phyloP scores from a whole-genome alignment of 768 basidiomycete genomes.

The Phaeotremella skinneri region DNA sequence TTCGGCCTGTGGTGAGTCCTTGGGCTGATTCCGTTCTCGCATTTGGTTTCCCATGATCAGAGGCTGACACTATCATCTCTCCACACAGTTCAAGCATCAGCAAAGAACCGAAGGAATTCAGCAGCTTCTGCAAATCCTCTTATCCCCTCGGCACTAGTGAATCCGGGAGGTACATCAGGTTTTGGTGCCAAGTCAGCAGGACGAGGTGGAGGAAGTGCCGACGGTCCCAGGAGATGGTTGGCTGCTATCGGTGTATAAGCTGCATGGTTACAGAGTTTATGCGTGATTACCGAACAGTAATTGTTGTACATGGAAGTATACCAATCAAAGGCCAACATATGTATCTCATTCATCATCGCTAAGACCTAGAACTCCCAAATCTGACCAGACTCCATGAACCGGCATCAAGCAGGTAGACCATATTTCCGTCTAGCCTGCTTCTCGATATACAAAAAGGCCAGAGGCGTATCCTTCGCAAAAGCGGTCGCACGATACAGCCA shows the following conservation, averaged over 20 bases:
- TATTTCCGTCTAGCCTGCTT: constrained; percentile 42
- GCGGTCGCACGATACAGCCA: constrained; percentile 29
- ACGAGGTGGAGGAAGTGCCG: constrained; percentile 29
- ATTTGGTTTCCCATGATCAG: too few species aligned
- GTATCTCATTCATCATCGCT: too few species aligned
- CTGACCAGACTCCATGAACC: background rate
- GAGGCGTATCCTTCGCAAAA: constrained; percentile 29
- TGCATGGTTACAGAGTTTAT: background rate
- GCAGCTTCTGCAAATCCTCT: constrained; percentile 41
- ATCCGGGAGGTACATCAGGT: constrained; percentile 11
- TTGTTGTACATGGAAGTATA: too few species aligned
- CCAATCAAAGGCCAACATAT: too few species aligned
- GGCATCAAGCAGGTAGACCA: constrained; percentile 15
- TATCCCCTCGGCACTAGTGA: constrained; percentile 30
- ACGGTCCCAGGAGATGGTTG: constrained; percentile 39
- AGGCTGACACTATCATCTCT: constrained; percentile 1
- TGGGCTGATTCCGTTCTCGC: too few species aligned
- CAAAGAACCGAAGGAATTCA: constrained; percentile 42
- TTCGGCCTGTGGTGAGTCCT: constrained; percentile 38
- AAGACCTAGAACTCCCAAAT: too few species aligned
- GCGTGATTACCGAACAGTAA: too few species aligned
- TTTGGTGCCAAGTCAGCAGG: constrained; percentile 1
- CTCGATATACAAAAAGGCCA: constrained; percentile 39
- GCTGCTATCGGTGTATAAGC: constrained; percentile 40
- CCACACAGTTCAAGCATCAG: constrained; percentile 33